Percentiles rank a stretch among this genome's conserved stretches.
phyloP scores from a whole-genome alignment of 805 yeast species.

The Teunomyces tritomae region DNA sequence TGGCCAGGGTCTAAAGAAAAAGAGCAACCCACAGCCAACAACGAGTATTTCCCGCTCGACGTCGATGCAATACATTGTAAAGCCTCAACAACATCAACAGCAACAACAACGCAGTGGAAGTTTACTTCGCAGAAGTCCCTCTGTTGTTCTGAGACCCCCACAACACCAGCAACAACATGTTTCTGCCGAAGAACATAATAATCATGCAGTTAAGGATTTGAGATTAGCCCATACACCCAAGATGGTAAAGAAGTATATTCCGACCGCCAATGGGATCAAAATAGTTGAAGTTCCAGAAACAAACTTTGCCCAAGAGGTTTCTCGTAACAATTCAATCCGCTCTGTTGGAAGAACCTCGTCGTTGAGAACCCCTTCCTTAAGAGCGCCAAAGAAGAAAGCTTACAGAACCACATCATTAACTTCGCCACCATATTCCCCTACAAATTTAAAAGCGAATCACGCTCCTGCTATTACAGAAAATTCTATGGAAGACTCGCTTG shows the following conservation, averaged over 20 bases:
- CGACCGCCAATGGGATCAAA: conserved; percentile 69
- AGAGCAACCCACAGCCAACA: conserved; percentile 8
- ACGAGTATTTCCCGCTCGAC: conserved; percentile 8
- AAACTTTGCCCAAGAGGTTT: conserved; percentile 34
- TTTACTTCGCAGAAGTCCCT: conserved; percentile 1
- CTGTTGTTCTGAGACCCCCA: neutral
- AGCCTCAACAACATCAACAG: conserved; percentile 5
- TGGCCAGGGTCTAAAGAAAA: conserved; percentile 30
- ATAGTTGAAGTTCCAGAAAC: conserved; percentile 66
- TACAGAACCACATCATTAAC: conserved; percentile 16
- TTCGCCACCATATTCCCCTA: conserved; percentile 10
- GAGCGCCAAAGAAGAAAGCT: neutral
- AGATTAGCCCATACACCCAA: conserved; percentile 27
- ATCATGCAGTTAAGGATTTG: conserved; percentile 37
- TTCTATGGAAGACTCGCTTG: conserved; percentile 18
- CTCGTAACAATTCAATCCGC: conserved; percentile 39
- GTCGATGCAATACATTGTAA: conserved; percentile 14
- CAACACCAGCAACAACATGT: neutral
- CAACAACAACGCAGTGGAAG: neutral
- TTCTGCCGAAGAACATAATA: conserved; percentile 14
- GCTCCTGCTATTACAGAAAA: conserved; percentile 18
- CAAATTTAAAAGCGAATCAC: conserved; percentile 2
- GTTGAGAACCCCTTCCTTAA: conserved; percentile 4
- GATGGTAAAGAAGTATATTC: conserved; percentile 67
- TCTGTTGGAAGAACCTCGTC: conserved; percentile 25